phyloP scores from a whole-genome alignment of 768 basidiomycete species.

The Tylopilus sp. region DNA sequence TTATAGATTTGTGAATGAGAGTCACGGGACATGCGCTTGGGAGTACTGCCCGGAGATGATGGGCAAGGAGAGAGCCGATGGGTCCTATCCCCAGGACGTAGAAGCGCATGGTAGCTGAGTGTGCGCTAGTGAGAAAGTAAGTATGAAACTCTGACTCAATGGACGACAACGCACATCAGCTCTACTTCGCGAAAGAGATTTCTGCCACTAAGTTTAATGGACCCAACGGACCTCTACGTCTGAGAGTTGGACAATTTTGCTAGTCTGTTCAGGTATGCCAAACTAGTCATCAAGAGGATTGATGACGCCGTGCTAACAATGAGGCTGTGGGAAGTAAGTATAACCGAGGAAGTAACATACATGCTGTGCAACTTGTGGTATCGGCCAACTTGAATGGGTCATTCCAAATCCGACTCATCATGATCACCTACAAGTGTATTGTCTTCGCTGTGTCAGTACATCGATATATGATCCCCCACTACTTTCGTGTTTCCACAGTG shows the following conservation, averaged over 20 bases:
- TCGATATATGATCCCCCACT: too few species aligned
- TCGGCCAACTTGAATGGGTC: too few species aligned
- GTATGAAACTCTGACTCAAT: background rate
- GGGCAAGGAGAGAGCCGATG: constrained; percentile 78
- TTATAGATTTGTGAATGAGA: constrained; percentile 60
- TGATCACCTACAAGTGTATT: too few species aligned
- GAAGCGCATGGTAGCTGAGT: constrained; percentile 46
- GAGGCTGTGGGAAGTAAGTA: too few species aligned
- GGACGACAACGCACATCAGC: background rate
- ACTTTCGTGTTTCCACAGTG: too few species aligned
- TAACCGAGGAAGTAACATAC: too few species aligned
- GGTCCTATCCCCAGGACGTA: constrained; percentile 80
- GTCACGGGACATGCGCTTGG: constrained; percentile 52
- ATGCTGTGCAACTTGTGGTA: too few species aligned
- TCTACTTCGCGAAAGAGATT: background rate
- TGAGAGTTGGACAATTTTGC: background rate
- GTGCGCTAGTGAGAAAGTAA: background rate
- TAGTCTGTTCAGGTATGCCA: background rate
- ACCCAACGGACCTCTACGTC: background rate
- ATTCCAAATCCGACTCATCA: too few species aligned
- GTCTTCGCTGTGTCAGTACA: too few species aligned
- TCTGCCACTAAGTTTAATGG: too few species aligned
- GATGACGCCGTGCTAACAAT: too few species aligned
- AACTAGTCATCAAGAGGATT: background rate
- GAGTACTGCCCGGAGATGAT: constrained; percentile 67